These are phyloP conservation scores for Cutaneotrichosporon spelunceum DNA, from an alignment of 1,284 basidiomycete species.

Conservation along the genomic window DNA sequence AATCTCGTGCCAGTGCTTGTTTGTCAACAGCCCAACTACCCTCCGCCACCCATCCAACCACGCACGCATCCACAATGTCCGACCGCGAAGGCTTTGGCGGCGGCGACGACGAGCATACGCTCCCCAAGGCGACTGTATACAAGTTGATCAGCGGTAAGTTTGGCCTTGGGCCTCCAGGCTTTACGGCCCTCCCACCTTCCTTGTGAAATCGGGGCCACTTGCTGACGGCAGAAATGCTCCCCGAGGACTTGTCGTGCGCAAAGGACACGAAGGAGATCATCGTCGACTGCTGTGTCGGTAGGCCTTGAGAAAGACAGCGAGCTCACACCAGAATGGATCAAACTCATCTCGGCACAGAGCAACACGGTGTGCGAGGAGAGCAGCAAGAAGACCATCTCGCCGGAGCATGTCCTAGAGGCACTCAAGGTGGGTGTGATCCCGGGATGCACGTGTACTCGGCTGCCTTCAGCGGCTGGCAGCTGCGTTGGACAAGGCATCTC, in stretches of 20 bases:
- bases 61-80: conserved; percentile 40
- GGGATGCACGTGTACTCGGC: no score
- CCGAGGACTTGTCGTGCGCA: conserved; percentile 81
- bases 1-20: neutral
- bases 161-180: neutral
- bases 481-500: no score
- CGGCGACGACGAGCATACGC: conserved; percentile 82
- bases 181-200: neutral
- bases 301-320: conserved; percentile 32
- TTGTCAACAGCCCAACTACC: neutral
- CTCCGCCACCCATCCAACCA: conserved; percentile 3
- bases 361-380: conserved; percentile 98
- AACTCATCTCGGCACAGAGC: conserved; percentile 93
- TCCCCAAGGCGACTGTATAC: conserved; percentile 95
- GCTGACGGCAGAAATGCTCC: conserved; percentile 70
- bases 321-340: conserved; percentile 79
- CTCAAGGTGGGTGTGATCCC: conserved; percentile 63
- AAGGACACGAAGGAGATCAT: conserved; percentile 96
- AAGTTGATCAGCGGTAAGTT: conserved; percentile 87
- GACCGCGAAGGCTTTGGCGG: conserved; percentile 47
- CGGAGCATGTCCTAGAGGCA: conserved; percentile 92
- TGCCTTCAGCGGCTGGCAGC: no score
- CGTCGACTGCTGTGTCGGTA: conserved; percentile 97
- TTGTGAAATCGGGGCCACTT: no score
- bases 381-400: conserved; percentile 98